Conservation (phyloP, 805 yeast species). For the Cyberlindnera euphorbiiphila region DNA sequence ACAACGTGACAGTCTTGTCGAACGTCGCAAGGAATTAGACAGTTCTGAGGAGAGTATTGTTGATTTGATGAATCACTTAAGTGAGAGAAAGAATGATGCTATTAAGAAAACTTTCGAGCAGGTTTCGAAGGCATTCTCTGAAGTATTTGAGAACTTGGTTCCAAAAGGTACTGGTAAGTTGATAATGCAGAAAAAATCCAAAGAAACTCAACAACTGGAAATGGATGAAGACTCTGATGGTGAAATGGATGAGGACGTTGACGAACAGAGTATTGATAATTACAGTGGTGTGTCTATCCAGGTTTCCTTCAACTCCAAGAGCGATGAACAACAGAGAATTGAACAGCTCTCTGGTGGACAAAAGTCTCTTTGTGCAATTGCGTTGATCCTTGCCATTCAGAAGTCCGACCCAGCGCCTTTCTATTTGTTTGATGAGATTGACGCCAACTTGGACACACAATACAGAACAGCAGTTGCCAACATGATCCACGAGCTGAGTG, state of each 20-base stretch:
- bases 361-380: constrained; percentile 93
- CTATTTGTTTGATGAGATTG: constrained; percentile 93
- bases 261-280: constrained; percentile 36
- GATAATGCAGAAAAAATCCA: constrained; percentile 44
- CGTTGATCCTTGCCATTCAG: constrained; percentile 90
- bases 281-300: constrained; percentile 80
- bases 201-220: constrained; percentile 16
- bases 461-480: constrained; percentile 85
- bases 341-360: constrained; percentile 97
- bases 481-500: constrained; percentile 62
- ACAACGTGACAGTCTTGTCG: constrained; percentile 63
- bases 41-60: constrained; percentile 71
- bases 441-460: constrained; percentile 91
- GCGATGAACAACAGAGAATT: constrained; percentile 79
- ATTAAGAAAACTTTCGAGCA: constrained; percentile 72
- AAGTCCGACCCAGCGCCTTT: constrained; percentile 96
- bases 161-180: constrained; percentile 79
- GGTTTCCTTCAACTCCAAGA: constrained; percentile 84
- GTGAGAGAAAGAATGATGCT: constrained; percentile 77
- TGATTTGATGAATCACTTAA: constrained; percentile 62
- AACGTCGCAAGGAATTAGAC: constrained; percentile 65
- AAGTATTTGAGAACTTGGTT: constrained; percentile 74
- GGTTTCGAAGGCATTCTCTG: constrained; percentile 68
- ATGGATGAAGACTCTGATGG: constrained; percentile 24
- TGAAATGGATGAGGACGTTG: constrained; percentile 22